Conservation (phyloP, 1,284 basidiomycete genomes). For the Rhizopogon hawkerae region DNA sequence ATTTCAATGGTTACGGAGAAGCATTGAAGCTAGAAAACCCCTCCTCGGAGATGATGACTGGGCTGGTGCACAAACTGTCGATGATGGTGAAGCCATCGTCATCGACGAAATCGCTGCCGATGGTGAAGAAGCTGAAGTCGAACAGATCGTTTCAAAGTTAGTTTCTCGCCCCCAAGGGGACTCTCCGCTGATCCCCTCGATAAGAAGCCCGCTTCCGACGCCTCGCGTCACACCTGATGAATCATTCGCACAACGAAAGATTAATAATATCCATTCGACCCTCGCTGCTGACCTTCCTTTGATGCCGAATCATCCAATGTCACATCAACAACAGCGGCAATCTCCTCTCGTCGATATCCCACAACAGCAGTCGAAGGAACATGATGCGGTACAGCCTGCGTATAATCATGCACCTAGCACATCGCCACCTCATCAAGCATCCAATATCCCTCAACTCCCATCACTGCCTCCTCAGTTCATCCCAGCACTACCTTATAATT, state of each 20-base stretch:
- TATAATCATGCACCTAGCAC: slow-evolving; percentile 3
- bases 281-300: not conserved
- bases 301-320: slow-evolving; percentile 2
- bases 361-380: not conserved
- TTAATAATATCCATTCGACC: not conserved
- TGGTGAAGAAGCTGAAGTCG: slow-evolving; percentile 30
- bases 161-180: slow-evolving; percentile 12
- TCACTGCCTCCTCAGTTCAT: slow-evolving; percentile 6
- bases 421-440: not conserved
- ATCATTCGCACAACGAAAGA: slow-evolving; percentile 9
- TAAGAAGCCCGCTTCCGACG: slow-evolving; percentile 48
- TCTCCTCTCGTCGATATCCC: not conserved
- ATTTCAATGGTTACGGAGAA: slow-evolving; percentile 37
- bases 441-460: slow-evolving; percentile 9
- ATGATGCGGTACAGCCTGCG: not conserved
- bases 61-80: slow-evolving; percentile 42
- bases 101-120: slow-evolving; percentile 26
- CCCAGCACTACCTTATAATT: slow-evolving; percentile 14
- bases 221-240: slow-evolving; percentile 50
- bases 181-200: slow-evolving; percentile 17
- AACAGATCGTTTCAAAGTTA: slow-evolving; percentile 29
- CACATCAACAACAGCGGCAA: not conserved
- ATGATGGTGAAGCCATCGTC: slow-evolving; percentile 36
- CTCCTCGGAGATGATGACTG: slow-evolving; percentile 43
- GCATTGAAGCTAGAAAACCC: slow-evolving; percentile 31